phyloP scores from a whole-genome alignment of 169 alveolate genomes.

The Blepharisma undulans region DNA sequence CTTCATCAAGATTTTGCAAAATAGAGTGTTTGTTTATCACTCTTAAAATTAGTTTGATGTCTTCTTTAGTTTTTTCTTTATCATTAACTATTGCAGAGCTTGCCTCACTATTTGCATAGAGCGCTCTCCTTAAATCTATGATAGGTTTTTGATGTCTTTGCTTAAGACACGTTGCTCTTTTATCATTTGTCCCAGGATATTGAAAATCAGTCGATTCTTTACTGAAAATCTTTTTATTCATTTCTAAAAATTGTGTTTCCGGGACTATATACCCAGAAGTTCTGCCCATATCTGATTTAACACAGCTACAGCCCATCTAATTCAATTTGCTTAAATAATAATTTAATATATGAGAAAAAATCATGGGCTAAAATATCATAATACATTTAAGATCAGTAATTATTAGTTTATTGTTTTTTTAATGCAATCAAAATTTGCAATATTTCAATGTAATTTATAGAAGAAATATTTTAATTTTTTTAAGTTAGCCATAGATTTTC shows the following conservation, averaged over 20 bases:
- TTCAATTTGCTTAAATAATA: background rate
- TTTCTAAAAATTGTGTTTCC: background rate
- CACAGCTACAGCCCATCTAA: background rate
- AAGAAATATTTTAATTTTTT: background rate
- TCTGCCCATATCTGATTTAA: background rate
- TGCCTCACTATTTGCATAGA: background rate
- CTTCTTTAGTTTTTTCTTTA: background rate
- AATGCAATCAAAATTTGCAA: background rate
- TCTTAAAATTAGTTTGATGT: background rate
- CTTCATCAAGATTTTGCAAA: conserved; percentile 2
- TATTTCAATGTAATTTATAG: background rate
- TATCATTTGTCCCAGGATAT: background rate
- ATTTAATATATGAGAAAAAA: background rate
- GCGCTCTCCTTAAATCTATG: background rate
- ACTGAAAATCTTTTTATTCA: background rate
- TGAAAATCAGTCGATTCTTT: background rate
- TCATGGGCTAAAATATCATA: background rate
- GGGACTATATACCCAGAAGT: background rate
- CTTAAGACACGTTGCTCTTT: background rate
- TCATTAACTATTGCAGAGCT: background rate
- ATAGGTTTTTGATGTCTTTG: background rate
- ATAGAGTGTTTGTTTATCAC: conserved; percentile 29
- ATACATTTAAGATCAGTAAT: background rate
- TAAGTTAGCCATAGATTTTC: conserved; percentile 87
- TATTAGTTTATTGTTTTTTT: background rate